phyloP scores from a whole-genome alignment of 2,329 filamentous ascomycete species.

The Phaeomoniella chlamydospora region DNA sequence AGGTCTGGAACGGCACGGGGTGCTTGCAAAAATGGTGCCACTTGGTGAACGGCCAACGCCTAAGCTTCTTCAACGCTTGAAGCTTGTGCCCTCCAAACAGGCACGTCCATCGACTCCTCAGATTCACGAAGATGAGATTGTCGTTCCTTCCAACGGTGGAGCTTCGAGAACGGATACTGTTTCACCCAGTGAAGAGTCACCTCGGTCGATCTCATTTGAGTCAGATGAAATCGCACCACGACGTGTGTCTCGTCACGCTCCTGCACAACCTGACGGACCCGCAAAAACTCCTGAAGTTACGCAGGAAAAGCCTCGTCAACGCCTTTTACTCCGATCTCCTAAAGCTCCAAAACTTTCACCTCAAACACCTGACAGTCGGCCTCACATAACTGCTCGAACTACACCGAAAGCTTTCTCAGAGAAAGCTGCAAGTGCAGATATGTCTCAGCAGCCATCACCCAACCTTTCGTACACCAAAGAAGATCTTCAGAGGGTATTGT shows the following conservation, averaged over 20 bases:
- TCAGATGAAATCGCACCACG: neutral
- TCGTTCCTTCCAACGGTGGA: conserved; percentile 1
- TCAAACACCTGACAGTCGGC: neutral
- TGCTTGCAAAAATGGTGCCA: conserved; percentile 72
- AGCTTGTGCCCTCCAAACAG: conserved; percentile 13
- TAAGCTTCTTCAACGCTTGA: conserved; percentile 42
- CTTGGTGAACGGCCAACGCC: conserved; percentile 56
- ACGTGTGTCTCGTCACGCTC: neutral
- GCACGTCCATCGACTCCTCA: neutral
- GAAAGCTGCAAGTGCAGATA: too few species aligned
- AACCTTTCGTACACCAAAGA: neutral
- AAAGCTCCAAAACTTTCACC: neutral
- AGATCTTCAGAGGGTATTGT: neutral
- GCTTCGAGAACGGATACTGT: neutral
- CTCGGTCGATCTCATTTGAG: neutral
- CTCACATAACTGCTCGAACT: neutral
- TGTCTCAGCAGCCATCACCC: neutral
- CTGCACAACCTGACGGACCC: neutral
- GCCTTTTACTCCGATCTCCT: neutral
- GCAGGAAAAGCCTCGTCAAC: neutral
- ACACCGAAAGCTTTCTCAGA: neutral
- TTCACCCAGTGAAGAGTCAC: conserved; percentile 1
- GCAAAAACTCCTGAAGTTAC: neutral
- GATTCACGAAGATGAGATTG: neutral
- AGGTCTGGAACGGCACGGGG: conserved; percentile 58